Conservation (phyloP, 495 filamentous ascomycete species). For the Glutinoglossum americanum region DNA sequence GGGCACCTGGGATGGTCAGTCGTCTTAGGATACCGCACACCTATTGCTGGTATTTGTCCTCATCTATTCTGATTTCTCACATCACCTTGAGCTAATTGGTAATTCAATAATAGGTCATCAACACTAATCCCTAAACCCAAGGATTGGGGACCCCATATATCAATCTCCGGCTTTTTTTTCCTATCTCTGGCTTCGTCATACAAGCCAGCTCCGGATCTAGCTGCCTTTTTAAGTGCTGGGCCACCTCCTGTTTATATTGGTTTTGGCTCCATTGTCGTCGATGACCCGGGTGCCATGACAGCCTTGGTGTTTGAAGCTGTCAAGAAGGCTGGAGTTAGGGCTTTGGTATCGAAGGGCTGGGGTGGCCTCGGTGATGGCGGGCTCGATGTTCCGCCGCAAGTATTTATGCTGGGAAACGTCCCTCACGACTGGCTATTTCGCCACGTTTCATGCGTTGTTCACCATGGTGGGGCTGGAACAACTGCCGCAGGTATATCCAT, state of each 20-base stretch:
- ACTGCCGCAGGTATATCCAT: conserved; percentile 51
- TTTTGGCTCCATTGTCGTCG: conserved; percentile 65
- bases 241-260: conserved; percentile 62
- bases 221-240: conserved; percentile 38
- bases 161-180: conserved; percentile 56
- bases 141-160: conserved; percentile 54
- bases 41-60: conserved; percentile 40
- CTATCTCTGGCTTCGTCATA: conserved; percentile 41
- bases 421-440: conserved; percentile 74
- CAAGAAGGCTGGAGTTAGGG: conserved; percentile 39
- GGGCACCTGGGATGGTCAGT: conserved; percentile 41
- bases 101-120: conserved; percentile 29
- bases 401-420: conserved; percentile 59
- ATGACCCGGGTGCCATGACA: conserved; percentile 47
- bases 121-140: conserved; percentile 57
- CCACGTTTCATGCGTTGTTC: conserved; percentile 52
- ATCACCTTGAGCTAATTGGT: neutral
- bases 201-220: conserved; percentile 37
- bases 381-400: conserved; percentile 34
- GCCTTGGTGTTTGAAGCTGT: conserved; percentile 48
- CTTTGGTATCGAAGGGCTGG: conserved; percentile 65
- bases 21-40: conserved; percentile 51
- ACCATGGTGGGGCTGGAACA: conserved; percentile 69
- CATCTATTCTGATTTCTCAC: neutral
- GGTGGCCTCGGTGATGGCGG: conserved; percentile 46